Evolutionary conservation across 306 rosid species (phyloP).

Genomic region (Pterocarpus macrocarpus): DNA sequence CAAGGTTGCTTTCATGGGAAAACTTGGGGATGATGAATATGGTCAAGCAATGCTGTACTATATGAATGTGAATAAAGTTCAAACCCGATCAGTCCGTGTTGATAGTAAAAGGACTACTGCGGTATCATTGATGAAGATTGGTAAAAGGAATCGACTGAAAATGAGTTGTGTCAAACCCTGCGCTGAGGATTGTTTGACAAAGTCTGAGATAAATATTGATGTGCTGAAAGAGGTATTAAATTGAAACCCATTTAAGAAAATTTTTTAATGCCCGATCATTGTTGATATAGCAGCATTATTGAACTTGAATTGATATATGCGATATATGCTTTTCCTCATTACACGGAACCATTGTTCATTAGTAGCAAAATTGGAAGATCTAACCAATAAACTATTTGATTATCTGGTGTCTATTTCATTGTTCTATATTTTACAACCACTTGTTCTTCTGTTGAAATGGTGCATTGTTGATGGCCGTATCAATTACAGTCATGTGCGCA

Average conservation of each 20-base stretch:
- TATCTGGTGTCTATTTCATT: background rate
- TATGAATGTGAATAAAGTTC: constrained; percentile 83
- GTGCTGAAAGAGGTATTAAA: constrained; percentile 90
- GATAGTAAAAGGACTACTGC: constrained; percentile 77
- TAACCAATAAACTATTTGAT: constrained; percentile 24
- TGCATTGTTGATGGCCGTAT: constrained; percentile 11
- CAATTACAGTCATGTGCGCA: constrained; percentile 8
- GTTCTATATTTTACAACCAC: constrained; percentile 14
- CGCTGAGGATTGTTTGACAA: constrained; percentile 88
- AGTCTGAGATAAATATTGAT: constrained; percentile 81
- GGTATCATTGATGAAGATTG: constrained; percentile 77
- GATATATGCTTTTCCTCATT: constrained; percentile 11
- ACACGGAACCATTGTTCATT: background rate
- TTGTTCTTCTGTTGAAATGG: constrained; percentile 23
- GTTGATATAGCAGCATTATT: constrained; percentile 21
- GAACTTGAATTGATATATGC: constrained; percentile 27
- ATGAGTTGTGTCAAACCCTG: constrained; percentile 79
- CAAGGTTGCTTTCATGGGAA: constrained; percentile 97
- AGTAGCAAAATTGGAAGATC: constrained; percentile 18
- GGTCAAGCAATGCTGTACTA: constrained; percentile 85
- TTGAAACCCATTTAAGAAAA: constrained; percentile 33
- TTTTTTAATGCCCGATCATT: constrained; percentile 31
- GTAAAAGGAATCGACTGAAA: constrained; percentile 79
- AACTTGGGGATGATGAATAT: constrained; percentile 86
- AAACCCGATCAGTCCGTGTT: constrained; percentile 82